Percentiles rank a stretch among this genome's conserved stretches.
phyloP scores from a whole-genome alignment of 805 yeast genomes.

The Starmerella etchellsii region DNA sequence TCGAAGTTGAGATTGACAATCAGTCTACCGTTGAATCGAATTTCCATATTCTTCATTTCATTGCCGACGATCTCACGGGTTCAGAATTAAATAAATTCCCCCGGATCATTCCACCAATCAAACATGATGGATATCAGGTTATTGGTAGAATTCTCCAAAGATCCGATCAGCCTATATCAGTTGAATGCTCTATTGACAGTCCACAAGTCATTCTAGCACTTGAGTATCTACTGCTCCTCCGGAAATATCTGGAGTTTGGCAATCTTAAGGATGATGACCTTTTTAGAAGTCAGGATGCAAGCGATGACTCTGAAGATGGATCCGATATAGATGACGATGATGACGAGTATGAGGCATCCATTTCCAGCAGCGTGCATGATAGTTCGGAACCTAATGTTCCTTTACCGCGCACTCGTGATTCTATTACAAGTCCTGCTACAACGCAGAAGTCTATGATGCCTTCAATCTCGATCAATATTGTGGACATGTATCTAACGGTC shows the following conservation, averaged over 20 bases:
- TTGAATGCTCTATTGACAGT: conserved; percentile 44
- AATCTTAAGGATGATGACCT: background rate
- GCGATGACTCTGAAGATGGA: conserved; percentile 7
- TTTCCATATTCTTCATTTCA: conserved; percentile 55
- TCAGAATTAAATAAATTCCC: conserved; percentile 56
- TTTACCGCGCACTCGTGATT: no score
- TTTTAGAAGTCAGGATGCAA: no score
- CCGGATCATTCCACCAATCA: conserved; percentile 62
- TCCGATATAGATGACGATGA: conserved; percentile 7
- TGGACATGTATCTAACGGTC: conserved; percentile 63
- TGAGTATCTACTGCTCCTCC: conserved; percentile 71
- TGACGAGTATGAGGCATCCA: conserved; percentile 1
- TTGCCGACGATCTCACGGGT: conserved; percentile 60
- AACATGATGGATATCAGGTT: conserved; percentile 57
- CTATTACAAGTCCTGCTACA: background rate
- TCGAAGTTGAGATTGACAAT: conserved; percentile 39
- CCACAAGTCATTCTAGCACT: conserved; percentile 73
- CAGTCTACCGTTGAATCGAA: conserved; percentile 48
- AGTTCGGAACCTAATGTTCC: background rate
- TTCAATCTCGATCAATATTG: conserved; percentile 40
- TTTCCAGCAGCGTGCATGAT: background rate
- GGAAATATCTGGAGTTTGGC: conserved; percentile 46
- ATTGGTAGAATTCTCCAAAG: conserved; percentile 33
- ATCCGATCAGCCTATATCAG: conserved; percentile 13
- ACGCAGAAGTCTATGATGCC: background rate